Evolutionary conservation across 495 filamentous ascomycete genomes (phyloP).

Genomic region (Hapsidospora chrysogenum): DNA sequence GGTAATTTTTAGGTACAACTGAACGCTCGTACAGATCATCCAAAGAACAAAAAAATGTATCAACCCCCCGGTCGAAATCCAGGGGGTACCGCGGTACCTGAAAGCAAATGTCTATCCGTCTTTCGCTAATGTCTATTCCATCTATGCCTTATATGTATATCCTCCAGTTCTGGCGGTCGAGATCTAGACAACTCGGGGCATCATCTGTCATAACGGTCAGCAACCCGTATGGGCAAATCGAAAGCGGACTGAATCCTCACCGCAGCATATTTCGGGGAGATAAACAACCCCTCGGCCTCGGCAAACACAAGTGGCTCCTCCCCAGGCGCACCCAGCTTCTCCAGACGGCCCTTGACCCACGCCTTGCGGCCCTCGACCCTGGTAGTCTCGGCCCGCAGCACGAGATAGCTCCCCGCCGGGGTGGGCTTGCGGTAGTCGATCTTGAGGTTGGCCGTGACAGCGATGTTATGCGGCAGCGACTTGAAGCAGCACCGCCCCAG

Average conservation of each 20-base stretch:
- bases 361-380: slow-evolving; percentile 92
- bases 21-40: too few species aligned
- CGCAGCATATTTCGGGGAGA: slow-evolving; percentile 73
- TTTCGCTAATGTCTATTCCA: too few species aligned
- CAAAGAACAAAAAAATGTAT: too few species aligned
- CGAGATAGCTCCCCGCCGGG: slow-evolving; percentile 58
- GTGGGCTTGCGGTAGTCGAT: slow-evolving; percentile 77
- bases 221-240: background rate
- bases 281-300: slow-evolving; percentile 71
- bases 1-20: too few species aligned
- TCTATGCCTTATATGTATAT: too few species aligned
- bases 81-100: too few species aligned
- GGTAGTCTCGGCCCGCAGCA: slow-evolving; percentile 62
- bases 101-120: too few species aligned
- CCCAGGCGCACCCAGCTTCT: slow-evolving; percentile 50
- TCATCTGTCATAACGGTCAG: slow-evolving; percentile 11
- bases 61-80: too few species aligned
- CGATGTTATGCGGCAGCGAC: slow-evolving; percentile 75
- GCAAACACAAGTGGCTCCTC: slow-evolving; percentile 49
- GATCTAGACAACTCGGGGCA: slow-evolving; percentile 16
- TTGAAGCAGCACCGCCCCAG: slow-evolving; percentile 82
- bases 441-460: slow-evolving; percentile 79
- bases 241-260: slow-evolving; percentile 26
- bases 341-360: slow-evolving; percentile 85
- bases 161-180: too few species aligned